Evolutionary conservation across 2,329 filamentous ascomycete genomes (phyloP).

Genomic region (Penicillium sp.): DNA sequence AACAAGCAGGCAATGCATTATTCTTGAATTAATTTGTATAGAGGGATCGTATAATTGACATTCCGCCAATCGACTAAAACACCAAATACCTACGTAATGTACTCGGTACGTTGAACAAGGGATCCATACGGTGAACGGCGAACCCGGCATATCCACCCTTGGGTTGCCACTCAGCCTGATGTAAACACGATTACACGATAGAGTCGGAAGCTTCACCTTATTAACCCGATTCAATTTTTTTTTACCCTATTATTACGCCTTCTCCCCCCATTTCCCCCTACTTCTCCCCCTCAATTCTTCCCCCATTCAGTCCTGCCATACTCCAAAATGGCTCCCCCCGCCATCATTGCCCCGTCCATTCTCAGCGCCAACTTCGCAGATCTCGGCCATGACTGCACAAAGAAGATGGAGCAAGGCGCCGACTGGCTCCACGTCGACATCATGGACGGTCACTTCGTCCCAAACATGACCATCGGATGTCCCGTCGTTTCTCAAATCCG

Average conservation of each 20-base stretch:
- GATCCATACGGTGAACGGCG: slow-evolving; percentile 15
- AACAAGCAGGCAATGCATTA: neutral
- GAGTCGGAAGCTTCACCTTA: slow-evolving; percentile 9
- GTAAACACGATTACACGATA: slow-evolving; percentile 8
- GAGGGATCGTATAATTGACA: neutral
- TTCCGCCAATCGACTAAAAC: neutral
- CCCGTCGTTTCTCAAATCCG: slow-evolving; percentile 95
- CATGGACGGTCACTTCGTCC: slow-evolving; percentile 98
- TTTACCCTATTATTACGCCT: neutral
- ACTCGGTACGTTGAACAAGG: neutral
- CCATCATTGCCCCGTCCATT: slow-evolving; percentile 98
- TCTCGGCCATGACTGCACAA: slow-evolving; percentile 80
- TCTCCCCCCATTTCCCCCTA: slow-evolving; percentile 2
- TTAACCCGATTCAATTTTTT: neutral
- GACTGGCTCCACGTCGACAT: slow-evolving; percentile 97
- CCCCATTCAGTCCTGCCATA: slow-evolving; percentile 1
- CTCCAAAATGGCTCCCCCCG: slow-evolving; percentile 73
- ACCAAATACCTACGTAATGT: neutral
- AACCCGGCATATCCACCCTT: slow-evolving; percentile 18
- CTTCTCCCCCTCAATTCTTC: slow-evolving; percentile 2
- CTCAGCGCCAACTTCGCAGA: slow-evolving; percentile 93
- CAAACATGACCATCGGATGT: slow-evolving; percentile 95
- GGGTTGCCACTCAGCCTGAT: slow-evolving; percentile 16
- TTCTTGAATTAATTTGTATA: neutral
- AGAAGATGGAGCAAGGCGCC: slow-evolving; percentile 81